These are phyloP conservation scores for Aureoboletus auriporus DNA, from an alignment of 768 basidiomycete genomes.

Conservation along the genomic window DNA sequence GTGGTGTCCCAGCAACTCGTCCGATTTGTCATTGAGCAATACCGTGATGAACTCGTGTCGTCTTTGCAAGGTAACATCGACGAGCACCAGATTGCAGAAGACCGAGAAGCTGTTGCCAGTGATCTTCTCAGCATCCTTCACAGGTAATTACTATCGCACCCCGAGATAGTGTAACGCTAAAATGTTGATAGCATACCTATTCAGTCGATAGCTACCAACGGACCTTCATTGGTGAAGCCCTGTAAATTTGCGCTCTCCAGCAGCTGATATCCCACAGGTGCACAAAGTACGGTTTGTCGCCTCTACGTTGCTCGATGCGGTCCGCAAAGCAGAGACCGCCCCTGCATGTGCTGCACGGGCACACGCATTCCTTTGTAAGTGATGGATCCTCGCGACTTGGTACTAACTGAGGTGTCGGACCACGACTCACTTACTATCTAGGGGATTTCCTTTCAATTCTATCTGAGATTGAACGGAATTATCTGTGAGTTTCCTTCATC, in stretches of 20 bases:
- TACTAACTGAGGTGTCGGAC: conserved; percentile 1
- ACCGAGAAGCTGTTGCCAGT: conserved; percentile 80
- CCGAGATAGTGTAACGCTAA: conserved; percentile 3
- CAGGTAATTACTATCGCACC: conserved; percentile 40
- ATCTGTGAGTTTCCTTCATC: conserved; percentile 50
- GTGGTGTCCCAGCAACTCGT: conserved; percentile 71
- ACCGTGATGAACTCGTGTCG: conserved; percentile 78
- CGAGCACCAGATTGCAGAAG: conserved; percentile 62
- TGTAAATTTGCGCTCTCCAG: background rate
- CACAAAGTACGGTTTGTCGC: conserved; percentile 94
- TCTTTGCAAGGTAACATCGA: conserved; percentile 63
- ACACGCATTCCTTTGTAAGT: conserved; percentile 75
- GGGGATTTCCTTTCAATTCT: conserved; percentile 92
- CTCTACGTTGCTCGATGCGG: conserved; percentile 81
- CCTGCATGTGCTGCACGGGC: conserved; percentile 80
- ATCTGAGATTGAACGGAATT: conserved; percentile 89
- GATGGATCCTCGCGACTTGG: conserved; percentile 21
- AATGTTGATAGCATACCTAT: conserved; percentile 68
- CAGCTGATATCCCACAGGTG: conserved; percentile 43
- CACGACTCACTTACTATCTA: conserved; percentile 23
- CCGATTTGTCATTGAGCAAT: conserved; percentile 89
- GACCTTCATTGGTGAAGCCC: conserved; percentile 62
- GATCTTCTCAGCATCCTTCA: conserved; percentile 85
- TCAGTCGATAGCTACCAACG: conserved; percentile 87
- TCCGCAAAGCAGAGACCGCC: conserved; percentile 75